Evolutionary conservation across 148 eudicot species (phyloP).

Genomic region (Camellia granthamiana): DNA sequence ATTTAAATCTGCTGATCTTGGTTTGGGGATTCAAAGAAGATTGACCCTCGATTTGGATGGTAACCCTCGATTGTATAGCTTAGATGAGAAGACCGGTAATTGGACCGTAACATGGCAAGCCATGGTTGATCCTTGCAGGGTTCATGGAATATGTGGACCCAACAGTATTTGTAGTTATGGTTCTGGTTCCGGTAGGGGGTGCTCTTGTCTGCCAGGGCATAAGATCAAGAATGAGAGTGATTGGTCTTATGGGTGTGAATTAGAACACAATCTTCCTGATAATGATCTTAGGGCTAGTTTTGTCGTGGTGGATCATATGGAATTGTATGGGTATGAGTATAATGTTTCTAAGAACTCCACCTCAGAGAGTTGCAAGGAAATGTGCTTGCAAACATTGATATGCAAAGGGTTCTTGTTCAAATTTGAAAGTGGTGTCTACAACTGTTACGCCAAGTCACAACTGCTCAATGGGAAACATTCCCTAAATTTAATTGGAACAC

Average conservation of each 20-base stretch:
- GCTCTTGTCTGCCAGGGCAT: slow-evolving; percentile 38
- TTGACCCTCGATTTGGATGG: slow-evolving; percentile 29
- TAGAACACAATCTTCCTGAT: too few species aligned
- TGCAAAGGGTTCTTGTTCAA: slow-evolving; percentile 38
- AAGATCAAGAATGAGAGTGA: slow-evolving; percentile 28
- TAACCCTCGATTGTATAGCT: too few species aligned
- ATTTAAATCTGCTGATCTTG: slow-evolving; percentile 28
- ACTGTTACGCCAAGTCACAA: slow-evolving; percentile 28
- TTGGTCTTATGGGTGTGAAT: slow-evolving; percentile 43
- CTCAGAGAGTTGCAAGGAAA: slow-evolving; percentile 15
- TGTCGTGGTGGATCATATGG: slow-evolving; percentile 14
- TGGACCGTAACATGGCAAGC: too few species aligned
- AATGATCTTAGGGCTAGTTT: slow-evolving; percentile 9
- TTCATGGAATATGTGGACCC: too few species aligned
- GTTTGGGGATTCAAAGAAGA: slow-evolving; percentile 34
- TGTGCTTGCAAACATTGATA: slow-evolving; percentile 17
- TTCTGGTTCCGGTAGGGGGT: neutral
- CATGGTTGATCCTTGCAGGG: too few species aligned
- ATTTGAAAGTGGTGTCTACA: slow-evolving; percentile 11
- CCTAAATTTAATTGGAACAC: too few species aligned
- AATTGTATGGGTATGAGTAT: slow-evolving; percentile 30
- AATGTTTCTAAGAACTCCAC: slow-evolving; percentile 4
- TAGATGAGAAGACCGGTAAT: too few species aligned
- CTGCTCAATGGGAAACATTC: slow-evolving; percentile 9
- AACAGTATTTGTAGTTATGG: too few species aligned